Base-by-base conservation (phyloP, 306 rosid species). In the Trifolium repens region DNA sequence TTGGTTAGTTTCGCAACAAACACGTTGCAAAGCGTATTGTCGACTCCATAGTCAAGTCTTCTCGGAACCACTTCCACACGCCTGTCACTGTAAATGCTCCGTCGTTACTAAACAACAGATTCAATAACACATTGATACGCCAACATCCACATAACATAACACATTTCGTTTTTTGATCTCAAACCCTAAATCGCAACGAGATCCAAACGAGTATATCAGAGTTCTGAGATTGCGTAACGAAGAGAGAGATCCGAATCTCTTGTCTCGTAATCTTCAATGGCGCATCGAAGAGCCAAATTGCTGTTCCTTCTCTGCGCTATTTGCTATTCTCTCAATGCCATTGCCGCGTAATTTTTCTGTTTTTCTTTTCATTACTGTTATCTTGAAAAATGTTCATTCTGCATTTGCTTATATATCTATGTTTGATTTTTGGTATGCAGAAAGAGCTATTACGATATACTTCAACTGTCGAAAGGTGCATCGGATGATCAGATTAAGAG, bases 401-500 rank as follows among this genome's bases (percentile, higher is more conserved):
- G 1, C 4, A 61, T 61, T 53, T 35, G 44, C 14, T 66, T 34
- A 59, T 81, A 17, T 24, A 34, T 39, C 3, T 22, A 15, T 69
- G 64, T 1, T 71, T 34, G 1, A 17, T 63, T 35, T 30, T 40
- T 22, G 0, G 53, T 69, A 46, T 73, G 42, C 81, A 92, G 97
- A 30, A 94, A 94, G 87, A 94, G 91, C 75, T 94, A 88, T 69
- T 94, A 94, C 34, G 99, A 94, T 52, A 53, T 83, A 71, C 90
- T 94, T 75, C 99, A 94, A 80, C 92, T 94, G 34, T 87, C 91
- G 9, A 88, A 87, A 73, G 92, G 93, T 75, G 96, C 99, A 26
- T 81, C 96, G 9, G 99, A 94, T 14, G 99, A 94, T 1, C 97
- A 94, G 88, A 92, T 94, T 85, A 94, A 94, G 88, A 90, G 96